Conservation (phyloP, 2,329 filamentous ascomycete genomes). For the Cladophialophora yegresii region DNA sequence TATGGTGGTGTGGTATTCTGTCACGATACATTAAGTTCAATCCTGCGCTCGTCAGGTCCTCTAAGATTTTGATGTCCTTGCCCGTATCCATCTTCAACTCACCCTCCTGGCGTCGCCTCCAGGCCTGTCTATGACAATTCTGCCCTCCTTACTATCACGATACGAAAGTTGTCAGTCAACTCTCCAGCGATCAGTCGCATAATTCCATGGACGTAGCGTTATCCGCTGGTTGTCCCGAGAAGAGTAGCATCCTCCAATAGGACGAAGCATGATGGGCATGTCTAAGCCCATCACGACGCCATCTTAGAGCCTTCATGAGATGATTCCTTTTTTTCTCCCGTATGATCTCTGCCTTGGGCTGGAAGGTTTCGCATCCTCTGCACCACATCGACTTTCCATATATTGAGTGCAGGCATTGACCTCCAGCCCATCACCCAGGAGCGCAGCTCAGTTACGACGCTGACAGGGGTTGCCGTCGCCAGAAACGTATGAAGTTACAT, state of each 20-base stretch:
- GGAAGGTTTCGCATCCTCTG: too few species aligned
- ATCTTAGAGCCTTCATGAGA: constrained; percentile 8
- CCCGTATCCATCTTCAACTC: constrained; percentile 23
- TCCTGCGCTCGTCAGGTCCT: constrained; percentile 16
- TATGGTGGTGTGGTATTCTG: too few species aligned
- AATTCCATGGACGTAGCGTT: constrained; percentile 28
- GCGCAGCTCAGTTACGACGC: too few species aligned
- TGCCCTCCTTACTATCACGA: constrained; percentile 13
- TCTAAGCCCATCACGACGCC: constrained; percentile 22
- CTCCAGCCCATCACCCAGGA: too few species aligned
- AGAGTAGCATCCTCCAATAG: constrained; percentile 13
- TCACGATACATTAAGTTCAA: constrained; percentile 13
- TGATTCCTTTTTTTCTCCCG: too few species aligned
- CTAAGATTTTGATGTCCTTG: constrained; percentile 21
- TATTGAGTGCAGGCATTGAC: too few species aligned
- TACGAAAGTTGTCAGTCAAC: constrained; percentile 25
- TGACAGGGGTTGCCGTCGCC: too few species aligned
- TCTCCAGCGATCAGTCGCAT: constrained; percentile 21
- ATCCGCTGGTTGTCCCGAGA: constrained; percentile 22
- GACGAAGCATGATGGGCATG: constrained; percentile 25
- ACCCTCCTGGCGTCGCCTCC: constrained; percentile 22
- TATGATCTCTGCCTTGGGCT: too few species aligned
- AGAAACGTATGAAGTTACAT: too few species aligned
- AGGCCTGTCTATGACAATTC: constrained; percentile 13
- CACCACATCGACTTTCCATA: too few species aligned